Evolutionary conservation across 1,139 yeast genomes (phyloP).

Genomic region (Sugiyamaella neomexicana): DNA sequence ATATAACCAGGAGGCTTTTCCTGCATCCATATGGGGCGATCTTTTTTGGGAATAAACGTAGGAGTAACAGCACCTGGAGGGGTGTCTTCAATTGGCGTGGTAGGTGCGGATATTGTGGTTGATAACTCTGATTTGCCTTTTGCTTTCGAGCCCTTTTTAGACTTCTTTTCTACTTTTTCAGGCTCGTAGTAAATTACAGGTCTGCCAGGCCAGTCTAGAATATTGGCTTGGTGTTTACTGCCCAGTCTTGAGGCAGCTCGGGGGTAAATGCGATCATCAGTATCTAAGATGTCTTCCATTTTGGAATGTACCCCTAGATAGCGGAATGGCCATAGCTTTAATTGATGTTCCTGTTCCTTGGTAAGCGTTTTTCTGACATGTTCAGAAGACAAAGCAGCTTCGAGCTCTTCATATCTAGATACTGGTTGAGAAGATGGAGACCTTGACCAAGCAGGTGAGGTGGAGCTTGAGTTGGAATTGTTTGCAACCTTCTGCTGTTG

Average conservation of each 20-base stretch:
- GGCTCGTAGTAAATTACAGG: conserved; percentile 68
- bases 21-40: conserved; percentile 74
- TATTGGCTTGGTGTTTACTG: conserved; percentile 67
- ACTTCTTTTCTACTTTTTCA: conserved; percentile 26
- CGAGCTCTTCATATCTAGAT: conserved; percentile 65
- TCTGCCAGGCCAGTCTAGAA: conserved; percentile 67
- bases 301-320: conserved; percentile 77
- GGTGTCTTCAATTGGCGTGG: conserved; percentile 19
- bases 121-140: conserved; percentile 4
- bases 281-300: conserved; percentile 75
- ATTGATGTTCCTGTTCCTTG: conserved; percentile 36
- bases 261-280: conserved; percentile 80
- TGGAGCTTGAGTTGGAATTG: not conserved
- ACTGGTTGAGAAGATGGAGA: conserved; percentile 30
- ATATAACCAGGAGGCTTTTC: conserved; percentile 76
- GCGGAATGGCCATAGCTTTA: conserved; percentile 65
- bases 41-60: conserved; percentile 43
- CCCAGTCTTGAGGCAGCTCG: conserved; percentile 80
- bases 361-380: conserved; percentile 36
- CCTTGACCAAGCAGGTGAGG: conserved; percentile 7
- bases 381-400: conserved; percentile 42
- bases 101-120: conserved; percentile 26
- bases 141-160: conserved; percentile 24
- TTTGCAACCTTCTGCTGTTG: not conserved
- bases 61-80: conserved; percentile 46